Evolutionary conservation across 495 filamentous ascomycete species (phyloP).

Genomic region (Xylaria scruposa): DNA sequence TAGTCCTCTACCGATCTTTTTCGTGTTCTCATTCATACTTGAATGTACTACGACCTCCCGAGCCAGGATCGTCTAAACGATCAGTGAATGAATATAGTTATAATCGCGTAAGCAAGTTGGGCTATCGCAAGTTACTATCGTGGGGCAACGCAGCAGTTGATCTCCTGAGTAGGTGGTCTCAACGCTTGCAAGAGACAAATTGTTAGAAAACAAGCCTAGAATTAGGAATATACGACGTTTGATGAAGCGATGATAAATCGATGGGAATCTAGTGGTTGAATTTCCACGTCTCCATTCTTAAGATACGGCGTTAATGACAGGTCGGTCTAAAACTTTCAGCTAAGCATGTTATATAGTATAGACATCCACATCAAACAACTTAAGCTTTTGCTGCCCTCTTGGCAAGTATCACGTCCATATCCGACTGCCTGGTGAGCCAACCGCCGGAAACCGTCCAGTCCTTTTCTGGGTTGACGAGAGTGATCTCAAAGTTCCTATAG

Average conservation of each 20-base stretch:
- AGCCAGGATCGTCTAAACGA: neutral
- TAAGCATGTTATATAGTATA: too few species aligned
- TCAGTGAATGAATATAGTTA: neutral
- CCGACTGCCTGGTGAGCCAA: conserved; percentile 21
- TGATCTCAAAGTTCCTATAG: conserved; percentile 16
- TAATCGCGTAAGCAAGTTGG: neutral
- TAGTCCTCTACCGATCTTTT: neutral
- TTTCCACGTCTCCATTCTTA: too few species aligned
- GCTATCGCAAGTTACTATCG: neutral
- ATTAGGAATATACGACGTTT: too few species aligned
- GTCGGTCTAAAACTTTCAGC: too few species aligned
- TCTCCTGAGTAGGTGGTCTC: too few species aligned
- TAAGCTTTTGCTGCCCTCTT: neutral
- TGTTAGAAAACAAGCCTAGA: too few species aligned
- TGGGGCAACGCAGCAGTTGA: too few species aligned
- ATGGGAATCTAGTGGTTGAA: too few species aligned
- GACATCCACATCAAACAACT: too few species aligned
- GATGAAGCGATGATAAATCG: too few species aligned
- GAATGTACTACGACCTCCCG: neutral
- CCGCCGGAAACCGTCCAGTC: conserved; percentile 23
- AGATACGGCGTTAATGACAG: too few species aligned
- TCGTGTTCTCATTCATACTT: neutral
- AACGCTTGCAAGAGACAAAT: too few species aligned
- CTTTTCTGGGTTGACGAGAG: neutral
- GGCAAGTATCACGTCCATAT: neutral